Base-by-base conservation (phyloP, 257 asterid species). In the Capsicum baccatum region DNA sequence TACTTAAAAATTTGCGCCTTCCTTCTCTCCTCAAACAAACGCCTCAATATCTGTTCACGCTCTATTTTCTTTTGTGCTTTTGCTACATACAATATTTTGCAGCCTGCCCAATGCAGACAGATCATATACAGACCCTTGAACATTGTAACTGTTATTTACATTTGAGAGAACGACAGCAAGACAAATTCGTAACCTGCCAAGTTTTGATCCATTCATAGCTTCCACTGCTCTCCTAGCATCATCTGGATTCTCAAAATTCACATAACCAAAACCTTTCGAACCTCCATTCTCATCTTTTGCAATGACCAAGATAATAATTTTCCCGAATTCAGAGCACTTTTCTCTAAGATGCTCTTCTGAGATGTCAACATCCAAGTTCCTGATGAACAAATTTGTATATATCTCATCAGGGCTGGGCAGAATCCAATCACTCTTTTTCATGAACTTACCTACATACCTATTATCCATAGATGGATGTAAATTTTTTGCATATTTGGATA, bases 31-130 rank as follows among this genome's bases (percentile, higher is more conserved):
- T 95, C 98, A 85, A 89, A 90, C 85, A 91, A 93, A 83, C 87
- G 94, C 81, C 91, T 91, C 79, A 95, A 84, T 68, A 91, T 57
- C 85, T 90, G 97, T 84, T 87, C 92, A 15, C 99, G 95, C 85
- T 93, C 97, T 56, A 93, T 89, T 87, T 91, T 95, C 88, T 95
- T 95, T 86, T 94, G 98, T 86, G 98, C 98, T 76, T 93, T 91
- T 33, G 94, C 90, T 58, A 95, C 98, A 86, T 94, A 95, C 71
- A 95, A 86, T 68, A 86, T 83, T 94, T 95, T 93, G 42, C 93
- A 90, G 81, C 97, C 98, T 95, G 85, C 79, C 52, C 83, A 59
- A 85, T 71, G 81, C 78, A 68, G 13, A 56, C 8, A 83, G 48
- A 14, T 64, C 79, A 66, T 26, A 66, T 21, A 83, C 37, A 80